These are phyloP conservation scores for Cryphonectria radicalis DNA, from an alignment of 2,329 filamentous ascomycete species.

Conservation along the genomic window DNA sequence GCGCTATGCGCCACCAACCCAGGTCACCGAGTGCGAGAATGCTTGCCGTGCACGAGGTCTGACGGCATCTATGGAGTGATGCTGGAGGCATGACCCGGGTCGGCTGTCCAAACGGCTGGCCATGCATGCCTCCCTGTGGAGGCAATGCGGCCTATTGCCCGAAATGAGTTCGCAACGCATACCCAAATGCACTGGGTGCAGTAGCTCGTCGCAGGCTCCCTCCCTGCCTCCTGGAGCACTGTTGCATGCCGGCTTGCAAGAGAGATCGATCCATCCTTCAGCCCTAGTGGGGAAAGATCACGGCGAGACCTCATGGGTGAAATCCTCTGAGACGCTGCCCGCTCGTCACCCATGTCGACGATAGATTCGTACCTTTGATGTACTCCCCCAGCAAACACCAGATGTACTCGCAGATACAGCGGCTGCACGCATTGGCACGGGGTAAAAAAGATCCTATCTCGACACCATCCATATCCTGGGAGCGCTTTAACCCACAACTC, in stretches of 20 bases:
- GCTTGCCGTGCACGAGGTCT: background rate
- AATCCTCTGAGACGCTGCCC: background rate
- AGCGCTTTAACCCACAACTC: background rate
- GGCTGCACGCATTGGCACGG: background rate
- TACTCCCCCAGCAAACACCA: background rate
- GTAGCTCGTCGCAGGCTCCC: background rate
- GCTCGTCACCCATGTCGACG: background rate
- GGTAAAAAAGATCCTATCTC: background rate
- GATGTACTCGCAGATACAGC: background rate
- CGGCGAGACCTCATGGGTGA: background rate
- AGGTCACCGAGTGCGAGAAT: background rate
- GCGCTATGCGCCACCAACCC: background rate
- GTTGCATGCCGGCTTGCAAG: slow-evolving; percentile 9
- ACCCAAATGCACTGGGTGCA: background rate
- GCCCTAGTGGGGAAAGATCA: slow-evolving; percentile 16
- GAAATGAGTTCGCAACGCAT: background rate
- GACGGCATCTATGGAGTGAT: background rate
- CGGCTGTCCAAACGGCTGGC: background rate
- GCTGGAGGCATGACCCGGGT: slow-evolving; percentile 7
- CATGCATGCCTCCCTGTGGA: background rate
- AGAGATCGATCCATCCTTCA: slow-evolving; percentile 21
- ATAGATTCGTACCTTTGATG: background rate
- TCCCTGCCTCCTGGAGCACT: background rate
- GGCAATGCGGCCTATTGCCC: background rate
- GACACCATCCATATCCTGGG: background rate